Evolutionary conservation across 768 basidiomycete genomes (phyloP), one percentile per base, ranked within the genome.

Genomic region (Termitomyces sp.): DNA sequence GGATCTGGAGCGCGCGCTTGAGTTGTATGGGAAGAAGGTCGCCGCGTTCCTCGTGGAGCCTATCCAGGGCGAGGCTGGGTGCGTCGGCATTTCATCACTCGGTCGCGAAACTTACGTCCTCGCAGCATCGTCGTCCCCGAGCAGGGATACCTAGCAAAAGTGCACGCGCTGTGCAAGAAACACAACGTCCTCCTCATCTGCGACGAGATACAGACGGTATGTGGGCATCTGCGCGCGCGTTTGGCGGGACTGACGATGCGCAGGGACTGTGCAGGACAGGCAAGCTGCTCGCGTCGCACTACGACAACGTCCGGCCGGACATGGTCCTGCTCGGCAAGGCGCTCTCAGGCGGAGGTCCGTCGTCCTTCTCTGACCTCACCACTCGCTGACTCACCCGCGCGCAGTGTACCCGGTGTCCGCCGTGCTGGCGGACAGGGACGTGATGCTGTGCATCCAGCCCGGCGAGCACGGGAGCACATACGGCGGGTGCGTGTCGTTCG

Each of bases 21-120:
- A 91, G 59, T 69, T 86, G 37, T 79, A 94, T 69, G 94, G 96
- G 9, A 72, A 87, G 60, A 80, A 90, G 57, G 85, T 92, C 26
- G 97, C 95, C 6, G 96, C 92, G 1, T 94, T 99, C 78, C 79
- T 99, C 56, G 82, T 99, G 3, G 97, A 99, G 73, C 97, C 97
- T 5, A 98, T 99, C 60, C 97, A 99, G 70, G 96, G 96, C n/a
- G 96, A 98, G 74, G 96, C 96, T 18, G 95, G 94, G 92, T 93
- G 69, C n/a, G n/a, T n/a, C n/a, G n/a, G n/a, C n/a, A n/a, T n/a
- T n/a, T n/a, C n/a, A n/a, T n/a, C n/a, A n/a, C n/a, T n/a, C n/a
- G n/a, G n/a, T n/a, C n/a, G n/a, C n/a, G 29, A 41, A n/a, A 29
- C 9, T 55, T 0, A 47, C 7, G 26, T 12, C 10, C n/a, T 29